Evolutionary conservation across 2,329 filamentous ascomycete genomes (phyloP), one percentile per base, ranked within the genome.

Genomic region (Penicillium sp.): DNA sequence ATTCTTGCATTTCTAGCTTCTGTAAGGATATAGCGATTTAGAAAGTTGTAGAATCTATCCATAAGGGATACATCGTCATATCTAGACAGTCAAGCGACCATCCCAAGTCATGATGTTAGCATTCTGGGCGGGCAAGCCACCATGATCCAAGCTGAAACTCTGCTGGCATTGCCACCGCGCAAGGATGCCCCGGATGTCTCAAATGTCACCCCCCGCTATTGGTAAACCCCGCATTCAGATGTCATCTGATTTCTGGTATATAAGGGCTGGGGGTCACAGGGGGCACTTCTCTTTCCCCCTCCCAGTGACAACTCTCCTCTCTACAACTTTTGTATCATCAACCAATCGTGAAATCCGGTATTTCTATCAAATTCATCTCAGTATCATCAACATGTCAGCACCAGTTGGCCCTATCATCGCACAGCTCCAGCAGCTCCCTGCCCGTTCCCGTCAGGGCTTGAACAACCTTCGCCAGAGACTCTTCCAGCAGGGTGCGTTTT

Each of bases 401-500:
- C 59, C 66, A 4, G 65, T 67, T 40, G 68, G 68, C 28, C 66
- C 68, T 60, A 59, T 70, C 9, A 49, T 70, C 17, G 63, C 65
- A 24, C 66, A 69, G 51, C 66, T 70, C 22, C 61, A n/a, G 60
- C 63, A 51, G 5, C 68, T 70, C 37, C 68, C 68, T 49, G 68
- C 61, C 35, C 68, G 68, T 19, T 70, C 68, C 8, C 63, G 68
- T 10, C 68, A 70, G 66, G 68, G 68, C 26, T 38, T 70, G 56
- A 70, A 62, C 37, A 68, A 70, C 58, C 61, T 70, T 19, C 66
- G 68, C 19, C 68, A 68, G 37, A 61, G 68, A 47, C 65, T 70
- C 19, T 70, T 70, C 68, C 68, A 70, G 60, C 68, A 70, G 58
- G 68, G 68, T 70, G 69, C n/a, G 65, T 56, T 17, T 19, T 56